phyloP scores from a whole-genome alignment of 768 basidiomycete species.

The Suillus americanus region DNA sequence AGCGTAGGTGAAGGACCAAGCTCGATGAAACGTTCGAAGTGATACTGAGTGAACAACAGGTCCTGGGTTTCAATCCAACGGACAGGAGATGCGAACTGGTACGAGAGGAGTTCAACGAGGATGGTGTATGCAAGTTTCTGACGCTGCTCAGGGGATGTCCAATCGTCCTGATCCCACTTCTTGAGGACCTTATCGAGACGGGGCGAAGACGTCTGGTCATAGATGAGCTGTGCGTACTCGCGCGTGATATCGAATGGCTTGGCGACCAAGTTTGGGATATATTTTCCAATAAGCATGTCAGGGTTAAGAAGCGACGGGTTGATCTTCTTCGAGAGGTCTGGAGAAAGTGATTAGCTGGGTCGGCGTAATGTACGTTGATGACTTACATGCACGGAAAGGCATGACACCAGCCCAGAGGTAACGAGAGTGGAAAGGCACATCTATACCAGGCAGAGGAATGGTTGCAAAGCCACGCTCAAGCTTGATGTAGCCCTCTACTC shows the following conservation, averaged over 20 bases:
- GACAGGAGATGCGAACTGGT: slow-evolving; percentile 98
- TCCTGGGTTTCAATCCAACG: slow-evolving; percentile 99
- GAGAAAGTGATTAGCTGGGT: neutral
- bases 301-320: slow-evolving; percentile 89
- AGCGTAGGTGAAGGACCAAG: slow-evolving; percentile 95
- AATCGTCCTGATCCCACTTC: slow-evolving; percentile 89
- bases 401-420: slow-evolving; percentile 98
- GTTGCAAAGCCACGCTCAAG: slow-evolving; percentile 97
- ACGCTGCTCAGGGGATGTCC: slow-evolving; percentile 79
- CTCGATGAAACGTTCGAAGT: slow-evolving; percentile 93
- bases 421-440: slow-evolving; percentile 99
- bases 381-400: slow-evolving; percentile 94
- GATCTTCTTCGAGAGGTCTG: slow-evolving; percentile 97
- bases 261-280: slow-evolving; percentile 96
- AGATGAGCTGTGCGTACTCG: slow-evolving; percentile 92
- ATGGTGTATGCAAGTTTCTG: slow-evolving; percentile 95
- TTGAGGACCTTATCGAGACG: slow-evolving; percentile 93
- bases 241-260: slow-evolving; percentile 80
- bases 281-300: slow-evolving; percentile 91
- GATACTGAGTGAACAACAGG: slow-evolving; percentile 80
- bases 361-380: slow-evolving; percentile 1
- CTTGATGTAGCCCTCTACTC: slow-evolving; percentile 83
- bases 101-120: slow-evolving; percentile 94
- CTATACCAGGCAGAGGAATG: slow-evolving; percentile 93
- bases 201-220: slow-evolving; percentile 95